Percentiles rank a stretch among this genome's conserved stretches.
phyloP scores from a whole-genome alignment of 345 rosid genomes.

The Syzygium grande region DNA sequence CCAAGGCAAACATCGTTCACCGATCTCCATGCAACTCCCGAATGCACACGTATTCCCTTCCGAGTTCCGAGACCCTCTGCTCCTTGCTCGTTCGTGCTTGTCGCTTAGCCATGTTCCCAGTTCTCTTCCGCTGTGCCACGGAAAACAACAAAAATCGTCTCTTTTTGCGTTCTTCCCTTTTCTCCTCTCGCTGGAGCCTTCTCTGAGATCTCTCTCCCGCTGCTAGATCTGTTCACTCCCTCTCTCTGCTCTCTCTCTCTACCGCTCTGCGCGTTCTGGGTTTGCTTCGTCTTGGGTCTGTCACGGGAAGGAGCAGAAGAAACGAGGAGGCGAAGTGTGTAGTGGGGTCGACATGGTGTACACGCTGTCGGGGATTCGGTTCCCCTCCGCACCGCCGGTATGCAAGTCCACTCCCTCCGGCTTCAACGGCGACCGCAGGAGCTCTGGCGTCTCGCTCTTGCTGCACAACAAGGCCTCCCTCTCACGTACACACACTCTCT shows the following conservation, averaged over 20 bases:
- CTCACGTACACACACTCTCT: neutral
- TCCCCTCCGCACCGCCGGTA: conserved; percentile 31
- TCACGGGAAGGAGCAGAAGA: neutral
- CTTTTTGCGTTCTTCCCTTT: neutral
- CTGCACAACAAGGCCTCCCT: neutral
- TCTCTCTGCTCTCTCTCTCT: neutral
- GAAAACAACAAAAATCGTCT: neutral
- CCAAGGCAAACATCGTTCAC: neutral
- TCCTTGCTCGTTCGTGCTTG: neutral
- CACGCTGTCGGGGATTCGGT: conserved; percentile 46
- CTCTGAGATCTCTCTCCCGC: neutral
- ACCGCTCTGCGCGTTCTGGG: neutral
- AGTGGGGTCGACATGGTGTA: conserved; percentile 34
- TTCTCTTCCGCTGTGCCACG: neutral
- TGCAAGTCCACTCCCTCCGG: conserved; percentile 25
- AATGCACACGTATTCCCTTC: conserved; percentile 36
- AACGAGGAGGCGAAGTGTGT: neutral
- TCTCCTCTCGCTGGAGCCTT: neutral
- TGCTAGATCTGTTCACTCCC: neutral
- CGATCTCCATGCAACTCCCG: conserved; percentile 25
- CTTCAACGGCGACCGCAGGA: conserved; percentile 48
- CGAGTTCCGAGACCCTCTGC: too few species aligned
- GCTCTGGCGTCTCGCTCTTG: conserved; percentile 27
- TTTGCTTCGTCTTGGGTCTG: neutral
- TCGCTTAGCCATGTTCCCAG: neutral